Conservation (phyloP, 257 asterid species). For the Fraxinus quadrangulata region DNA sequence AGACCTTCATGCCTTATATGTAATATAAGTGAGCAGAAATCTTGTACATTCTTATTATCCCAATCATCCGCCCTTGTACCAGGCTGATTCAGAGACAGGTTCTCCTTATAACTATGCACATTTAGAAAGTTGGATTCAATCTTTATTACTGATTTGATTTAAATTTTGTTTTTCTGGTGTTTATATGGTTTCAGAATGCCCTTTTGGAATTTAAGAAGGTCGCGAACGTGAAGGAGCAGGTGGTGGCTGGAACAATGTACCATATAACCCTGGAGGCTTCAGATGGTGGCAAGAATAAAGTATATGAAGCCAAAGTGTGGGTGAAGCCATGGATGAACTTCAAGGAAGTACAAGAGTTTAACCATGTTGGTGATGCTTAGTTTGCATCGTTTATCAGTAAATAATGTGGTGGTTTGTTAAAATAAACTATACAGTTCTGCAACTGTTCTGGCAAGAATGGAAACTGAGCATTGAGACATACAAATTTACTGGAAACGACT, state of each 20-base stretch:
- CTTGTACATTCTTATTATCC: not conserved
- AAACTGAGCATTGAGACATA: not conserved
- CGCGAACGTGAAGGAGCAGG: constrained; percentile 73
- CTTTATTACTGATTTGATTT: not conserved
- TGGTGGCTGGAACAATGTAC: constrained; percentile 74
- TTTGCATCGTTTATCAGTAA: not conserved
- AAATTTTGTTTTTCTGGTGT: not conserved
- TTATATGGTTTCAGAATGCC: constrained; percentile 51
- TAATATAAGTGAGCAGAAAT: not conserved
- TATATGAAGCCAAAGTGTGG: constrained; percentile 91
- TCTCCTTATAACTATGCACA: not conserved
- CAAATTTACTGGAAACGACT: not conserved
- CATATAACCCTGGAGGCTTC: constrained; percentile 68
- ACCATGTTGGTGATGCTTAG: constrained; percentile 59
- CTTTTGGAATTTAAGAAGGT: constrained; percentile 76
- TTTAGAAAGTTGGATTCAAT: not conserved
- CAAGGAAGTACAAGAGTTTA: constrained; percentile 83
- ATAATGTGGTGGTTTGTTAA: not conserved
- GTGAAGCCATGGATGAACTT: constrained; percentile 84
- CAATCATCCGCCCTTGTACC: not conserved
- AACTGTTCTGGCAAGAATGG: not conserved
- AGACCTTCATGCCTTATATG: not conserved
- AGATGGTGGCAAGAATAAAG: constrained; percentile 63
- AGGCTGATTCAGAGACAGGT: not conserved
- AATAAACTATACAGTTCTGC: not conserved